Conservation (phyloP, 495 filamentous ascomycete genomes). For the Margaritispora aquatica region DNA sequence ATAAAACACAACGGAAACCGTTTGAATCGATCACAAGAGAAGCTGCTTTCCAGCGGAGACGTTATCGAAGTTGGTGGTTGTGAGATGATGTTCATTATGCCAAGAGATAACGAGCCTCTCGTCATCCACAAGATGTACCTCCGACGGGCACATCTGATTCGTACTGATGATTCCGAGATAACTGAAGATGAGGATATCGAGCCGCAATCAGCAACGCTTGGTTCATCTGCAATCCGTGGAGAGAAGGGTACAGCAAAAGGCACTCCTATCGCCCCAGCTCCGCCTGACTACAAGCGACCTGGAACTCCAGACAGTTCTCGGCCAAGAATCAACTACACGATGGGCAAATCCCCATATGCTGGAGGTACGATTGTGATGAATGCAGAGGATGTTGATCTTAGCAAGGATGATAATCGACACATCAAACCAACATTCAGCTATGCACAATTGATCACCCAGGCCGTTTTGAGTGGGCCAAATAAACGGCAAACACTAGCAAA, state of each 20-base stretch:
- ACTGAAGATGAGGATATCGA: neutral
- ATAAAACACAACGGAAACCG: constrained; percentile 68
- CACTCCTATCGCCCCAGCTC: constrained; percentile 59
- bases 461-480: constrained; percentile 76
- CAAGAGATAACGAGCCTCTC: constrained; percentile 49
- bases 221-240: constrained; percentile 19
- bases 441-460: constrained; percentile 94
- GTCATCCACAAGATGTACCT: constrained; percentile 51
- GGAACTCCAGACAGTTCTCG: constrained; percentile 50
- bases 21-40: constrained; percentile 58
- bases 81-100: constrained; percentile 97
- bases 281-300: constrained; percentile 61
- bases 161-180: neutral
- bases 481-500: constrained; percentile 81
- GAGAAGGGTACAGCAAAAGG: constrained; percentile 49
- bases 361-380: constrained; percentile 41
- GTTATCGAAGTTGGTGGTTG: constrained; percentile 86
- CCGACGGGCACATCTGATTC: constrained; percentile 39
- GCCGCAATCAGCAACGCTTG: neutral
- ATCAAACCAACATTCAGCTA: constrained; percentile 95
- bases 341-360: constrained; percentile 35
- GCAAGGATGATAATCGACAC: constrained; percentile 72
- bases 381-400: constrained; percentile 67
- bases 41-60: constrained; percentile 69
- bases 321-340: constrained; percentile 24